Evolutionary conservation across 1,284 basidiomycete species (phyloP).

Genomic region (Puccinia polysora): DNA sequence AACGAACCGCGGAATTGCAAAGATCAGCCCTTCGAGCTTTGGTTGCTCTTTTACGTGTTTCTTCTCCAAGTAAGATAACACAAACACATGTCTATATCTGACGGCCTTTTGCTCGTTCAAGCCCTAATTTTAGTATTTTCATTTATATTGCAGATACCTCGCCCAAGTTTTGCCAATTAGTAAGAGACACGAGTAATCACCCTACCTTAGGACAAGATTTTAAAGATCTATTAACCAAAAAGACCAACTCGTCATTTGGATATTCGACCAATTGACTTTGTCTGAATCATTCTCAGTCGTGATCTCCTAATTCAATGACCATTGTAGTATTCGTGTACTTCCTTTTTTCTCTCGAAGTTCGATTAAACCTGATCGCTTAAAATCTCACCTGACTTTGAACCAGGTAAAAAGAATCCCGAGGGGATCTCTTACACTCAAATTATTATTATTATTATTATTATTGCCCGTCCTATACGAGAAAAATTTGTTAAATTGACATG

Average conservation of each 20-base stretch:
- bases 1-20: slow-evolving; percentile 86
- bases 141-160: slow-evolving; percentile 26
- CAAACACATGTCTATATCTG: not conserved
- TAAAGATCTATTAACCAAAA: slow-evolving; percentile 33
- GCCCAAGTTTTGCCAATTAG: slow-evolving; percentile 43
- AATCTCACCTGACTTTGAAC: too few species aligned
- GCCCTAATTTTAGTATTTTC: not conserved
- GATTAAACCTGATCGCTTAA: too few species aligned
- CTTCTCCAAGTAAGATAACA: slow-evolving; percentile 40
- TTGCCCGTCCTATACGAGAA: too few species aligned
- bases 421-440: too few species aligned
- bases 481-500: too few species aligned
- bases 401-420: too few species aligned
- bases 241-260: slow-evolving; percentile 32
- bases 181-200: slow-evolving; percentile 40
- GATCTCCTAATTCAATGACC: too few species aligned
- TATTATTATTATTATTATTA: too few species aligned
- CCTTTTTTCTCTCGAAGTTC: too few species aligned
- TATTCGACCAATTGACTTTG: too few species aligned
- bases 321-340: too few species aligned
- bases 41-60: slow-evolving; percentile 64
- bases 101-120: not conserved
- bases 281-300: too few species aligned
- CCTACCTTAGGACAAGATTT: slow-evolving; percentile 37
- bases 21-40: slow-evolving; percentile 78